Evolutionary conservation across 345 rosid species (phyloP), one percentile per base, ranked within the genome.

Genomic region (Aquilaria sinensis): DNA sequence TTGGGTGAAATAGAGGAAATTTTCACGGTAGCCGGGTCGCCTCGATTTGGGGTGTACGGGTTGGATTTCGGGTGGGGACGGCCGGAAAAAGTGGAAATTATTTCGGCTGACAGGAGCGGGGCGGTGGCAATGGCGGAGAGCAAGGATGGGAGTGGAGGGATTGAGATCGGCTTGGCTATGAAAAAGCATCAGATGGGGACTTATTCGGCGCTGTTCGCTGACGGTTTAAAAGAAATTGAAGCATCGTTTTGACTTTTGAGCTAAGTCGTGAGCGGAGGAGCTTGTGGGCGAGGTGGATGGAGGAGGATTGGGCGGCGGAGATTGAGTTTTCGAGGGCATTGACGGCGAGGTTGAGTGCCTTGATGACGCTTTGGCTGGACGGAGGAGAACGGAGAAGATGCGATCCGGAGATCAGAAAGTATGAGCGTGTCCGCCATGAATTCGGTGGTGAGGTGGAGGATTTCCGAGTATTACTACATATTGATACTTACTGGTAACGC

Each of bases 81-180:
- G 47, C 71, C 71, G 15, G 50, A 41, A 43, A 73, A 63, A 41
- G 69, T 63, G 32, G 72, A 73, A 30, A 16, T 73, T 14, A 58
- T 57, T 12, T 60, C 69, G 9, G 51, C 56, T 10, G 69, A 54
- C 47, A n/a, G 23, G 51, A 62, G 60, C 14, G 64, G 68, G 9
- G 13, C 60, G 6, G 14, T 67, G 47, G 45, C 68, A 9, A 6
- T 62, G 67, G 29, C 69, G 1, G 68, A 57, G n/a, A 62, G 52
- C 43, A 67, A 51, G 41, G 64, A 53, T 31, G 57, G 51, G 2
- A 32, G 16, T 7, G 68, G 59, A 6, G 71, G 75, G 0, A 56
- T 52, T 30, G 75, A 67, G 53, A 34, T 67, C 50, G 76, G 76
- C 43, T 9, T 72, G 43, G 71, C 23, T 10, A 46, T 72, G 56